These are phyloP conservation scores for Globisporangium cederbergense DNA, from an alignment of 352 stramenopile species.

Conservation along the genomic window DNA sequence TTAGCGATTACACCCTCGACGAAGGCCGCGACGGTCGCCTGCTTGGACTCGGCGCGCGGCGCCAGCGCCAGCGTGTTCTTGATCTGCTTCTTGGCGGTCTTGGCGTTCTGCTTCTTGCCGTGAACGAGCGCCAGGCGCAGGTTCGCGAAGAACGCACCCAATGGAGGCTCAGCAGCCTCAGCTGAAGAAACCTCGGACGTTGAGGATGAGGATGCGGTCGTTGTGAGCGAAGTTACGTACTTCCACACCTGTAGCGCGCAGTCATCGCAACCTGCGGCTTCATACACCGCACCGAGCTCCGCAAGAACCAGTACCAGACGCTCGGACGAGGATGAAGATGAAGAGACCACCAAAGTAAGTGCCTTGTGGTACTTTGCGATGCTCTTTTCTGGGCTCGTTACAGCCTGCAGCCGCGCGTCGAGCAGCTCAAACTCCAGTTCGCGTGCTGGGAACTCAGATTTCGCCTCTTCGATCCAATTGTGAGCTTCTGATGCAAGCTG, in stretches of 20 bases:
- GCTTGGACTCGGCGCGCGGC: slow-evolving; percentile 21
- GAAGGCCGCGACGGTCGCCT: slow-evolving; percentile 49
- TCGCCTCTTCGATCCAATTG: slow-evolving; percentile 18
- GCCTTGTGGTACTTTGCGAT: slow-evolving; percentile 33
- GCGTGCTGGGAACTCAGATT: slow-evolving; percentile 7
- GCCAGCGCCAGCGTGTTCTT: slow-evolving; percentile 40
- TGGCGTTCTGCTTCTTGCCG: slow-evolving; percentile 57
- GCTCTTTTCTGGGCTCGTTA: slow-evolving; percentile 21
- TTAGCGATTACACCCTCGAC: slow-evolving; percentile 59
- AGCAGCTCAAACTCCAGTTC: slow-evolving; percentile 28
- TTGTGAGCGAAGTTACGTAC: slow-evolving; percentile 23
- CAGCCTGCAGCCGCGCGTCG: slow-evolving; percentile 41
- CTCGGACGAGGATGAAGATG: slow-evolving; percentile 8
- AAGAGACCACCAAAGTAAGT: slow-evolving; percentile 9
- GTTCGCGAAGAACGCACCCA: slow-evolving; percentile 45
- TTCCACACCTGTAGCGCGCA: slow-evolving; percentile 68
- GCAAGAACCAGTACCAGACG: slow-evolving; percentile 43
- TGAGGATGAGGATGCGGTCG: not conserved
- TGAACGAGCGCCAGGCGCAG: slow-evolving; percentile 62
- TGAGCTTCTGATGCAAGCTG: slow-evolving; percentile 23
- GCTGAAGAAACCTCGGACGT: not conserved
- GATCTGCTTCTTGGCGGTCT: slow-evolving; percentile 63
- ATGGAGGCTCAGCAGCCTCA: slow-evolving; percentile 14
- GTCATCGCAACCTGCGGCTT: slow-evolving; percentile 40
- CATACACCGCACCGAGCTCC: slow-evolving; percentile 57